A percentile compares a stretch with the other conserved stretches of the same genome.
Conservation (phyloP, 73 alveolate species). For the Tetrahymena thermophila region DNA sequence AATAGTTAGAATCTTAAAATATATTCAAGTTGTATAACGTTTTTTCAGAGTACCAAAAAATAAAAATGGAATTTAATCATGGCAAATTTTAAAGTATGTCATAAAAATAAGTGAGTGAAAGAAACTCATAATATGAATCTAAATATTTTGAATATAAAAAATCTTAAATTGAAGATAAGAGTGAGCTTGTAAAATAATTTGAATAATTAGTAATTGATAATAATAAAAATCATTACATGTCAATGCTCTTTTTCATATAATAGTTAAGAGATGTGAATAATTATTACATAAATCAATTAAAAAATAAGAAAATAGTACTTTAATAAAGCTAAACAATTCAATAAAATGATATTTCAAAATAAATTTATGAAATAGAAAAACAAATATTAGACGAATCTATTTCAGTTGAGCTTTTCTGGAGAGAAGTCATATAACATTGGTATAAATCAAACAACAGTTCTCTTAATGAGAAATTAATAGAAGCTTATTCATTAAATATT, state of each 20-base stretch:
- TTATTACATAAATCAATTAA: too few relatives aligned
- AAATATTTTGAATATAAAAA: not conserved
- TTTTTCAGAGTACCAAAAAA: not conserved
- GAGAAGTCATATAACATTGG: slow-evolving; percentile 8
- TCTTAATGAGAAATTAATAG: too few relatives aligned
- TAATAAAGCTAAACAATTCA: too few relatives aligned
- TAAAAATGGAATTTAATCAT: not conserved
- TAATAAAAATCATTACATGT: not conserved
- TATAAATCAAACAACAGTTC: not conserved
- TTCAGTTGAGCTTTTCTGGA: slow-evolving; percentile 10
- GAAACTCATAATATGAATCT: too few relatives aligned
- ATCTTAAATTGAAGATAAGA: not conserved
- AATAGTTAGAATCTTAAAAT: not conserved
- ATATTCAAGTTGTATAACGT: too few relatives aligned
- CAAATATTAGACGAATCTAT: not conserved
- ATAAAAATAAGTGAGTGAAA: not conserved
- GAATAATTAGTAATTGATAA: not conserved
- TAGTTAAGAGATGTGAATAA: too few relatives aligned
- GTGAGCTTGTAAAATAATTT: not conserved
- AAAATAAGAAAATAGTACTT: not conserved
- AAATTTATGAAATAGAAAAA: not conserved
- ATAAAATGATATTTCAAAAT: not conserved
- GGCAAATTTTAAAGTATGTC: not conserved
- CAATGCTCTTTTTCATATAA: too few relatives aligned
- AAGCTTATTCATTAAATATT: not conserved